Conservation (phyloP, 2,329 filamentous ascomycete species). For the Neonectria sp. region DNA sequence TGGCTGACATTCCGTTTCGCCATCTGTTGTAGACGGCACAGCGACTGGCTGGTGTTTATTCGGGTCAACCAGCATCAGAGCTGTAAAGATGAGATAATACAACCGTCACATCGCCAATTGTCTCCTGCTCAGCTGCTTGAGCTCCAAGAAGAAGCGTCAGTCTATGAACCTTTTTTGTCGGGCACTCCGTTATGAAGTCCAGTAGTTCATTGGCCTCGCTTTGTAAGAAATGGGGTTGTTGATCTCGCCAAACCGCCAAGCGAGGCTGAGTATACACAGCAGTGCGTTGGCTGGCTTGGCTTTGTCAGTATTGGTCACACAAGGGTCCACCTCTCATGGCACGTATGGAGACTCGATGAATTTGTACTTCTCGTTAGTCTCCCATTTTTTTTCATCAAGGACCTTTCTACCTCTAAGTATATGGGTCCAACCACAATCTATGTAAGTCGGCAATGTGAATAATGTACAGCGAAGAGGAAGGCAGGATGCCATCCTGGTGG, state of each 20-base stretch:
- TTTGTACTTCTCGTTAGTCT: background rate
- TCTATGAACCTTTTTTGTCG: too few relatives aligned
- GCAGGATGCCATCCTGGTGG: background rate
- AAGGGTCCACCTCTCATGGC: background rate
- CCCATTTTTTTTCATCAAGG: background rate
- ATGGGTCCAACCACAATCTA: background rate
- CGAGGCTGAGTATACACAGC: background rate
- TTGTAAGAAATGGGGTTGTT: background rate
- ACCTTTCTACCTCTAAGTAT: background rate
- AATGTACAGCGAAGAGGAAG: background rate
- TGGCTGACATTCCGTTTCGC: too few relatives aligned
- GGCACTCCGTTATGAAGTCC: too few relatives aligned
- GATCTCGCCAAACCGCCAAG: background rate
- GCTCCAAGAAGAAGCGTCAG: too few relatives aligned
- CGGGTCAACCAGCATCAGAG: background rate
- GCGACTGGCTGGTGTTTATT: background rate
- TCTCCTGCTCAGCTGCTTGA: too few relatives aligned
- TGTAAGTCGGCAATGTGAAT: background rate
- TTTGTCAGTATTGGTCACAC: background rate
- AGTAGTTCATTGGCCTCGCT: too few relatives aligned
- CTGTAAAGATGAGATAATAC: background rate
- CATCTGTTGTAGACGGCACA: background rate
- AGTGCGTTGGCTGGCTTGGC: background rate
- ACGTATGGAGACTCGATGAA: background rate
- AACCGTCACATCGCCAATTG: too few relatives aligned